Conservation (phyloP, 2,329 filamentous ascomycete species). For the Bipolaris bicolor region DNA sequence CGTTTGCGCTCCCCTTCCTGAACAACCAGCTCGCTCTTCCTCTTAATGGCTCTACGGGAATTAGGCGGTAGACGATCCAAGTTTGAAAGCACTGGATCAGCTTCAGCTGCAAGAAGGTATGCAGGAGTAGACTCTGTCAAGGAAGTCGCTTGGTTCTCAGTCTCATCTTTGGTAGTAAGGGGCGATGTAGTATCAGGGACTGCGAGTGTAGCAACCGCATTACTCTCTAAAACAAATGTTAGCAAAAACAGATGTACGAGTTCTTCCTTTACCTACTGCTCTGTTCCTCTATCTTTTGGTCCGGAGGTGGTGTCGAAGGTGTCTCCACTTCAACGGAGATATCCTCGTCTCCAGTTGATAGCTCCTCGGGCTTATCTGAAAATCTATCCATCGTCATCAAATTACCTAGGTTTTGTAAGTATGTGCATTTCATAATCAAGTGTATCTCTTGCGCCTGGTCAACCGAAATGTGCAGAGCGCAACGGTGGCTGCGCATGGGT, state of each 20-base stretch:
- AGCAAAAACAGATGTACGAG: not conserved
- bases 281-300: not conserved
- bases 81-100: conserved; percentile 27
- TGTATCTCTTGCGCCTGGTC: too few species aligned
- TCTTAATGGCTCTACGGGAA: conserved; percentile 18
- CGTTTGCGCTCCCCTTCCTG: conserved; percentile 19
- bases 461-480: too few species aligned
- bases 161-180: not conserved
- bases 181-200: not conserved
- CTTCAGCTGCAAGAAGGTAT: conserved; percentile 27
- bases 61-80: conserved; percentile 29
- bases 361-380: not conserved
- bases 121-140: not conserved
- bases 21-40: conserved; percentile 23
- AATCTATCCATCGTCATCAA: not conserved
- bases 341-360: not conserved
- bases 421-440: too few species aligned
- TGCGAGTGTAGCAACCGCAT: not conserved
- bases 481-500: not conserved
- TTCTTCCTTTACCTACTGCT: not conserved
- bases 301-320: not conserved
- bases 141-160: not conserved
- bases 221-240: not conserved
- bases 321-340: not conserved
- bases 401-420: not conserved